Percentiles rank a stretch among this genome's conserved stretches.
These are phyloP conservation scores for Monosporozyma solicola DNA, from an alignment of 805 yeast species.

Conservation along the genomic window DNA sequence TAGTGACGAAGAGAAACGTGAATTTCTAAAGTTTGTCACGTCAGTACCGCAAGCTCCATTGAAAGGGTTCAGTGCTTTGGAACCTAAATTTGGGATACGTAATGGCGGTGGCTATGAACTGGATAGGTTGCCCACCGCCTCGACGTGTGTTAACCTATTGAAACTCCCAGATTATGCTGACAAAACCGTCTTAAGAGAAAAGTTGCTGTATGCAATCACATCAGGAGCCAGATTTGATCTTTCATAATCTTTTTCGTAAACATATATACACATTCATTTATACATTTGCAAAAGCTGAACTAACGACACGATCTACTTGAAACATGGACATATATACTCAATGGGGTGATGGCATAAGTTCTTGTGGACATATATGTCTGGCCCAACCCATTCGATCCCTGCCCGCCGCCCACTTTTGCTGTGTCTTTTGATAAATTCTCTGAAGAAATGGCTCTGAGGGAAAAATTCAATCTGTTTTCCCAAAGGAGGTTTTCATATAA, in stretches of 20 bases:
- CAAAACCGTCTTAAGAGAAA: conserved; percentile 46
- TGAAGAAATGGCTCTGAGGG: background rate
- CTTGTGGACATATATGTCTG: no score
- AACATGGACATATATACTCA: no score
- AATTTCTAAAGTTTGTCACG: conserved; percentile 79
- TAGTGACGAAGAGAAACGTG: conserved; percentile 49
- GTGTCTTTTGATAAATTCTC: background rate
- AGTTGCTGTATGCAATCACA: conserved; percentile 68
- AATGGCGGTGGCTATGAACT: conserved; percentile 45
- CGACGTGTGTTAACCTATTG: conserved; percentile 85
- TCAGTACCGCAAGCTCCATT: conserved; percentile 89
- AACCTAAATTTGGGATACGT: conserved; percentile 74
- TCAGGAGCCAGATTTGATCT: conserved; percentile 85
- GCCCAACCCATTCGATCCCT: background rate
- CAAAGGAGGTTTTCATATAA: background rate
- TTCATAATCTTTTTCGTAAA: conserved; percentile 32
- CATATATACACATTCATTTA: background rate
- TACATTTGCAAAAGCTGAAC: background rate
- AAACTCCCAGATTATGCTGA: conserved; percentile 76
- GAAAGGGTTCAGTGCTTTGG: conserved; percentile 66
- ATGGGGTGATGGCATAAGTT: no score
- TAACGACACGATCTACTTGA: no score
- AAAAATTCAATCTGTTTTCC: background rate
- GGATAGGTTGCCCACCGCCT: conserved; percentile 74
- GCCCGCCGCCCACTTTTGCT: background rate